Evolutionary conservation across 768 basidiomycete species (phyloP), one percentile per base, ranked within the genome.

Genomic region (Hypsizygus marmoreus): DNA sequence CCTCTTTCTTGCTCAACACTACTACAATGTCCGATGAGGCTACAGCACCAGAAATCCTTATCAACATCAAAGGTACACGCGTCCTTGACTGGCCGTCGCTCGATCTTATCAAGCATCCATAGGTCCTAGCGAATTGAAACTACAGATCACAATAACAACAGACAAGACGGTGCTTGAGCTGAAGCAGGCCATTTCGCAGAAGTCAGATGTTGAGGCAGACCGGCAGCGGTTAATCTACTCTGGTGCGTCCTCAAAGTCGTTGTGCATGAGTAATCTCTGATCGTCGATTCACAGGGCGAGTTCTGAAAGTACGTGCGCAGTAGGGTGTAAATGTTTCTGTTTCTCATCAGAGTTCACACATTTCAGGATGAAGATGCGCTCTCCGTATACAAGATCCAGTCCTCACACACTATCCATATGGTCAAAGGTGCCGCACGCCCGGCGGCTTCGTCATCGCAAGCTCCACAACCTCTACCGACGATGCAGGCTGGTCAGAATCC

Each of bases 401-500:
- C 86, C 1, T 76, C 80, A 3, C 90, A 97, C 62, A 94, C 92
- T 0, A 82, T 95, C 31, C 93, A 93, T 64, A 92, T 93, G 89
- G 94, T 94, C 57, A 95, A 95, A 63, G 89, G 91, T 17, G 83
- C 80, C 8, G 75, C 84, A 1, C 78, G 85, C 6, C 62, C 80
- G 0, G 62, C 67, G 6, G 73, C 64, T 7, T 60, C 74, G 0
- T 66, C 75, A 25, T 58, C 77, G 1, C 56, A 76, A 4, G 60
- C 79, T 1, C 68, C 78, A n/a, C 85, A 80, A 60, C 75, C 71
- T 25, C 71, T 92, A 14, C 93, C 94, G 12, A 77, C 79, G 8
- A 93, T 97, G 91, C 91, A 91, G 56, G 78, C 94, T 0, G 95
- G 94, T 2, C 91, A 95, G 74, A 91, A 91, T 60, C 84, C 83